Percentiles rank a stretch among this genome's conserved stretches.
Evolutionary conservation across 495 filamentous ascomycete species (phyloP).

Genomic region (Penicillium turbatum): DNA sequence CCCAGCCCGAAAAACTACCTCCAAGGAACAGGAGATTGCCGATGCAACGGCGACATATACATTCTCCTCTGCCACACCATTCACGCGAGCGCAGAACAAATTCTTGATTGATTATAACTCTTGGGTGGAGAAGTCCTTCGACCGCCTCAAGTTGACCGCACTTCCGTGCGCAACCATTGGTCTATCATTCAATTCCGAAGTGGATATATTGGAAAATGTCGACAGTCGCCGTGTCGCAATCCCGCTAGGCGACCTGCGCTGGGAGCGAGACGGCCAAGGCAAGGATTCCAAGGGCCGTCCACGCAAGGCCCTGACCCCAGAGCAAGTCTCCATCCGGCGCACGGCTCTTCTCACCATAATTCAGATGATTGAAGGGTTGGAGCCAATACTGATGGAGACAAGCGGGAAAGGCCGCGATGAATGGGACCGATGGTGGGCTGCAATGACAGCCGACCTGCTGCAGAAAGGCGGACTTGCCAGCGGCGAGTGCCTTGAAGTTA

Average conservation of each 20-base stretch:
- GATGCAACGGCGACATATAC: conserved; percentile 71
- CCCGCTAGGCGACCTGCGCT: conserved; percentile 79
- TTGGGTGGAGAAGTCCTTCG: conserved; percentile 74
- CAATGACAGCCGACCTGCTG: conserved; percentile 79
- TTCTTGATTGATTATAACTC: conserved; percentile 80
- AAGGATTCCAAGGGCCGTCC: conserved; percentile 38
- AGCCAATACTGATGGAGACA: conserved; percentile 74
- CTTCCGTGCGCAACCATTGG: conserved; percentile 78
- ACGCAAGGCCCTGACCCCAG: conserved; percentile 54
- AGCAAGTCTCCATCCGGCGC: conserved; percentile 69
- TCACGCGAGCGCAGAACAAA: conserved; percentile 70
- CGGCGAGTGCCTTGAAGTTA: conserved; percentile 89
- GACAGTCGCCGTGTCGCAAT: conserved; percentile 76
- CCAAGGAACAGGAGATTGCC: conserved; percentile 58
- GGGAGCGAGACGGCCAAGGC: conserved; percentile 66
- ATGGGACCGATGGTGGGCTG: conserved; percentile 87
- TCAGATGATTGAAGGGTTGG: conserved; percentile 82
- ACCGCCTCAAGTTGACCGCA: conserved; percentile 62
- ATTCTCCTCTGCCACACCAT: conserved; percentile 78
- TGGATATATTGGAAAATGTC: conserved; percentile 64
- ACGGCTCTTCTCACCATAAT: conserved; percentile 79
- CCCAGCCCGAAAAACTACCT: conserved; percentile 47
- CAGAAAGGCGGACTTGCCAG: conserved; percentile 71
- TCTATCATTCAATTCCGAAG: conserved; percentile 74
- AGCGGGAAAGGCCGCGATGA: conserved; percentile 85